Percentiles rank a stretch among this genome's conserved stretches.
phyloP scores from a whole-genome alignment of 176 grass and related monocot genomes.

The Aegilops bicornis region DNA sequence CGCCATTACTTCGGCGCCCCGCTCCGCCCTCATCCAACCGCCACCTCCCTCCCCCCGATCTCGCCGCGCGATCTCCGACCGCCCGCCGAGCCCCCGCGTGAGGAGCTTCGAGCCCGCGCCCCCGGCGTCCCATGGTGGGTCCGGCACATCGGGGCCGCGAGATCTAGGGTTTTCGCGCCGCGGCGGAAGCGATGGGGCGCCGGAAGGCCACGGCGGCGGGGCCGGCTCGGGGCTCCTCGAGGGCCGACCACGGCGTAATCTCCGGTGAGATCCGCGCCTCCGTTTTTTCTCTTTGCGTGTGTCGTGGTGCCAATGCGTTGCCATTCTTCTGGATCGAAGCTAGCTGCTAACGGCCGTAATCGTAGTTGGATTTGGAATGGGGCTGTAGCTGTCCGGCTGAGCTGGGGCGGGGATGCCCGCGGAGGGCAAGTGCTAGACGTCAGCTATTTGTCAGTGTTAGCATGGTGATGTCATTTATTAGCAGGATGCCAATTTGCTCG shows the following conservation, averaged over 20 bases:
- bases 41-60: background rate
- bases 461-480: background rate
- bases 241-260: conserved; percentile 15
- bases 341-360: background rate
- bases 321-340: conserved; percentile 1
- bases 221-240: conserved; percentile 28
- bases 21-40: background rate
- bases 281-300: background rate
- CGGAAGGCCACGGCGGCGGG: conserved; percentile 22
- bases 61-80: background rate
- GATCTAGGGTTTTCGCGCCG: conserved; percentile 55
- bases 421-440: background rate
- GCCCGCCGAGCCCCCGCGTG: background rate
- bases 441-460: background rate
- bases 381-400: background rate
- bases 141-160: background rate
- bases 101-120: conserved; percentile 13
- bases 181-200: conserved; percentile 37
- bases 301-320: background rate
- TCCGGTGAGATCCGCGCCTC: conserved; percentile 46
- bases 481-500: background rate
- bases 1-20: conserved; percentile 9
- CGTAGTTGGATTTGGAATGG: background rate
- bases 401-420: background rate
- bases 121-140: conserved; percentile 26